Evolutionary conservation across 1,139 yeast genomes (phyloP).

Genomic region (Zhuliangozyma blackwelliae): DNA sequence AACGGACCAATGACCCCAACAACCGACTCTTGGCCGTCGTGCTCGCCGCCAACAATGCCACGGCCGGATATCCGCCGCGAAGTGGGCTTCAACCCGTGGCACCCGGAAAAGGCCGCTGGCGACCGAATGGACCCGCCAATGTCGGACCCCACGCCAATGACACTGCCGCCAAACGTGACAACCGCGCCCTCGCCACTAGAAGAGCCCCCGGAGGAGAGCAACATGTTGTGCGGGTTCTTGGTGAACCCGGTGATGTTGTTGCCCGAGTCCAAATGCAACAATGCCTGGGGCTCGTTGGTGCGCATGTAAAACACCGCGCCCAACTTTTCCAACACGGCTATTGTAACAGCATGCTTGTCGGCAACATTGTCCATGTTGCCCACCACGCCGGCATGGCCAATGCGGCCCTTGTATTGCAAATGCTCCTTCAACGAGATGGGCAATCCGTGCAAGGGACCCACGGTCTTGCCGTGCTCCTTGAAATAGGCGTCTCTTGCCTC

Average conservation of each 20-base stretch:
- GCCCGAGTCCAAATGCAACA: constrained; percentile 37
- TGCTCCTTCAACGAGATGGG: constrained; percentile 50
- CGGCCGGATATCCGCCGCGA: constrained; percentile 51
- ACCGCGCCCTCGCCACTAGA: constrained; percentile 40
- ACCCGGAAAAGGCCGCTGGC: constrained; percentile 49
- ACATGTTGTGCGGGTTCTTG: constrained; percentile 27
- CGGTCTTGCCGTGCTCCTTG: constrained; percentile 18
- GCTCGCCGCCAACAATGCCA: constrained; percentile 53
- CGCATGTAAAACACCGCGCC: constrained; percentile 35
- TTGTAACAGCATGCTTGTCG: constrained; percentile 24
- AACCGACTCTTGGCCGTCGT: constrained; percentile 55
- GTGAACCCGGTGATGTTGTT: constrained; percentile 34
- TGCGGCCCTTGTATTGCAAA: constrained; percentile 51
- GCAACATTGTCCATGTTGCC: constrained; percentile 48
- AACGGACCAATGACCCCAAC: constrained; percentile 62
- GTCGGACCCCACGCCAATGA: constrained; percentile 53
- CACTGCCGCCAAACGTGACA: constrained; percentile 34
- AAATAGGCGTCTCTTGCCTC: constrained; percentile 25
- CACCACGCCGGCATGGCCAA: constrained; percentile 63
- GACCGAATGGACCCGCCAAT: constrained; percentile 58
- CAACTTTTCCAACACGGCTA: constrained; percentile 18
- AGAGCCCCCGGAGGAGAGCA: constrained; percentile 32
- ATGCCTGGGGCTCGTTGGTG: constrained; percentile 33
- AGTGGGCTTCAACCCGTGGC: constrained; percentile 66
- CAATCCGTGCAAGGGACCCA: constrained; percentile 35